Base-by-base conservation (phyloP, 2,329 filamentous ascomycete genomes). In the Sporothrix sp. region DNA sequence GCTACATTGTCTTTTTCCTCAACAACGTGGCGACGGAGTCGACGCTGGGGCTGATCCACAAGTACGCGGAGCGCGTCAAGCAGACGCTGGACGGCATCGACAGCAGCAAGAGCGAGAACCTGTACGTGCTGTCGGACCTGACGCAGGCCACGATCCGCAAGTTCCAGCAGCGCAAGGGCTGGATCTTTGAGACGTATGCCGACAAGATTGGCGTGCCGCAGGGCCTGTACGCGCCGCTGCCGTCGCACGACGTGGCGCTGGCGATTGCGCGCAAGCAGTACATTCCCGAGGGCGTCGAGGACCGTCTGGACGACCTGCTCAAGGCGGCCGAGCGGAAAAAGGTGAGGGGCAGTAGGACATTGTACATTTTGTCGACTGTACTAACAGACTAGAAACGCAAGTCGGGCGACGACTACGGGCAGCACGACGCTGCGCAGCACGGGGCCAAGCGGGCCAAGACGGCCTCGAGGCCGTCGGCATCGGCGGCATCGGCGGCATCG, bases 51-150 rank as follows among this genome's bases (percentile, higher is more conserved):
- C 72, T 95, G 54, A 89, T 98, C 36, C 93, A 86, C 71, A 88
- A 93, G 65, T 86, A 96, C 55, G 89, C 89, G 11, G 90, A 97
- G 66, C 82, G 89, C 9, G 84, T 95, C 50, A 98, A 98, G 72
- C 86, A 91, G 65, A 86, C 90, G 9, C 77, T 80, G 37, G 93
- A 98, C 64, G 85, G 79, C 11, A 80, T 97, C 54, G 75, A 78
- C 21, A 76, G 80, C 0, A 70, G 75, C 1, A 73, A 76, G 53
- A 87, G 84, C 59, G 81, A 89, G 52, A 81, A 82, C 55, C 74
- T 98, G 1, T 95, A 96, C 63, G 81, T 90, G 6, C 69, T 98
- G 33, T 90, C 87, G 47, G 93, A 98, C 65, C 76, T 98, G 9
- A 81, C 90, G 0, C 87, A 93, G 65, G 78, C 82, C 3, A 76